Evolutionary conservation across 2,329 filamentous ascomycete genomes (phyloP).

Genomic region (Atkinsonella hypoxylon): DNA sequence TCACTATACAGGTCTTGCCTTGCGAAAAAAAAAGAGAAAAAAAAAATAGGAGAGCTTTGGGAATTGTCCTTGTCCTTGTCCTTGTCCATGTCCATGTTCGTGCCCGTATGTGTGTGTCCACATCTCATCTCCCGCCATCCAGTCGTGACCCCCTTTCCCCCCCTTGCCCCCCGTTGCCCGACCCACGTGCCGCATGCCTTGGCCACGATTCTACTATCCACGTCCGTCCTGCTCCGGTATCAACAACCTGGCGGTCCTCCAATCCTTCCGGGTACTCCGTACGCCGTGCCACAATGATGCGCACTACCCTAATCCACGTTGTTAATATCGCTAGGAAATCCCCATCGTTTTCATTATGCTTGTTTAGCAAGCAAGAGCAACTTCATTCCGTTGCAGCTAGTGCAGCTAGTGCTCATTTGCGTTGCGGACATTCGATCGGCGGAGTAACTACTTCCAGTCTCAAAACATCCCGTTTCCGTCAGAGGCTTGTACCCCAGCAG

Average conservation of each 20-base stretch:
- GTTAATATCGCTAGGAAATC: no score
- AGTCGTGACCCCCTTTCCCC: neutral
- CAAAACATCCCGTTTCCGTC: constrained; percentile 1
- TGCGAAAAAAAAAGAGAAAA: no score
- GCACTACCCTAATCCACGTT: neutral
- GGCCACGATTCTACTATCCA: constrained; percentile 6
- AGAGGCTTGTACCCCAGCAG: neutral
- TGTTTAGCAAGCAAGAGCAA: no score
- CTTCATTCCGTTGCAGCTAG: neutral
- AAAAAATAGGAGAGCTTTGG: no score
- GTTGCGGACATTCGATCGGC: no score
- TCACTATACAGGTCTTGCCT: no score
- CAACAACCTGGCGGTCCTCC: neutral
- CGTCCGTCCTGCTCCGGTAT: neutral
- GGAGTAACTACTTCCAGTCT: no score
- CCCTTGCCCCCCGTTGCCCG: neutral
- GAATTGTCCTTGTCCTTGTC: neutral
- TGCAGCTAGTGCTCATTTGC: no score
- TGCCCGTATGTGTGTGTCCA: no score
- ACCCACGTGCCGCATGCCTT: constrained; percentile 12
- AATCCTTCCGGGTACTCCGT: neutral
- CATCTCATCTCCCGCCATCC: no score
- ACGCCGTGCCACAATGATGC: neutral
- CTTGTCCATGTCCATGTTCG: neutral
- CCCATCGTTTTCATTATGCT: no score